Conservation (phyloP, 139 green algal species). For the Micromonas pusilla region DNA sequence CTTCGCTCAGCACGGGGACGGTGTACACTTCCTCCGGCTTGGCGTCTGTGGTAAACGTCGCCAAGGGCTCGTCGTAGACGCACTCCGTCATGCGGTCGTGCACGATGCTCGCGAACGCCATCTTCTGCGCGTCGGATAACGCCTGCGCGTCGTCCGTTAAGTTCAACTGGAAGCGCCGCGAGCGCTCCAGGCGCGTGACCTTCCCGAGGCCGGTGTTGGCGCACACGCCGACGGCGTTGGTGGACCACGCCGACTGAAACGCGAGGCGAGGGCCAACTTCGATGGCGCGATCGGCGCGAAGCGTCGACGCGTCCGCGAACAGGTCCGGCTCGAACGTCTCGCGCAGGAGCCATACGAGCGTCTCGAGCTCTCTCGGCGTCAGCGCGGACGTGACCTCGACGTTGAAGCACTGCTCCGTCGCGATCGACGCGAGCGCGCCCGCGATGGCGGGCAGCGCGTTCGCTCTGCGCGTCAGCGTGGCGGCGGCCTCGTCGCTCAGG, state of each 20-base stretch:
- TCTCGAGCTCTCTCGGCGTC: conserved; percentile 56
- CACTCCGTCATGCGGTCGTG: conserved; percentile 96
- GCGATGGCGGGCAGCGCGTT: not conserved
- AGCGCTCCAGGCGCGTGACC: conserved; percentile 72
- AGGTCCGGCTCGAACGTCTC: conserved; percentile 94
- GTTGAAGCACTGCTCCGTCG: conserved; percentile 85
- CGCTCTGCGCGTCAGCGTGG: conserved; percentile 29
- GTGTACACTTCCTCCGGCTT: conserved; percentile 62
- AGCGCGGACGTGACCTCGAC: conserved; percentile 61
- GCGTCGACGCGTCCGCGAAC: conserved; percentile 50
- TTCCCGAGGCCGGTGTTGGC: conserved; percentile 70
- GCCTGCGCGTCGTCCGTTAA: conserved; percentile 28
- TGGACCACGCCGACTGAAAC: conserved; percentile 91
- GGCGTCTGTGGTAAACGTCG: conserved; percentile 48
- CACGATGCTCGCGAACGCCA: conserved; percentile 48
- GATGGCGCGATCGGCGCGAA: conserved; percentile 40
- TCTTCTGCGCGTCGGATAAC: conserved; percentile 35
- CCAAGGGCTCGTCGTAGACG: conserved; percentile 69
- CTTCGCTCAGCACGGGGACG: conserved; percentile 75
- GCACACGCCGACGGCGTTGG: conserved; percentile 97
- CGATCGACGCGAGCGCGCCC: conserved; percentile 45
- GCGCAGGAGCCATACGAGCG: conserved; percentile 80
- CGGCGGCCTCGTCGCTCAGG: conserved; percentile 21
- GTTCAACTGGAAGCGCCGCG: conserved; percentile 60
- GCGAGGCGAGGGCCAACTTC: conserved; percentile 87